phyloP scores from a whole-genome alignment of 2,329 filamentous ascomycete genomes.

The Aspergillus novoparasiticus region DNA sequence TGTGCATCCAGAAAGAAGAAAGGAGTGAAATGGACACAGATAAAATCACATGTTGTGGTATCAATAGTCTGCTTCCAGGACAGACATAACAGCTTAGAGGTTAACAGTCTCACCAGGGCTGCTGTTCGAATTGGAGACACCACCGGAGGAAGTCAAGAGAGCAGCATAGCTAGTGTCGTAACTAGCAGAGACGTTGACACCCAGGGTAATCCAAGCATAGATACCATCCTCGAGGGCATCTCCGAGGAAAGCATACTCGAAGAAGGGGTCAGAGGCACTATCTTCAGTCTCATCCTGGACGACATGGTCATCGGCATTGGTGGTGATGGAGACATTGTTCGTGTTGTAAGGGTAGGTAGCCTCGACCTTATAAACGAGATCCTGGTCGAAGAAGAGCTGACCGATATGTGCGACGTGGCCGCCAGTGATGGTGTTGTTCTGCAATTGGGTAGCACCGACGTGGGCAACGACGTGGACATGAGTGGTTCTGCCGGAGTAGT shows the following conservation, averaged over 20 bases:
- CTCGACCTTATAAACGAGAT: constrained; percentile 54
- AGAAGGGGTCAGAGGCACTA: constrained; percentile 17
- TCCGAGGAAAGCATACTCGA: constrained; percentile 19
- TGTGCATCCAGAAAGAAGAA: not conserved
- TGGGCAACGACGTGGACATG: constrained; percentile 37
- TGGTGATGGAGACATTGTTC: constrained; percentile 18
- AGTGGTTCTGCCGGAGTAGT: constrained; percentile 43
- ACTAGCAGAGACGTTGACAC: constrained; percentile 15
- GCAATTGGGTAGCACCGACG: constrained; percentile 30
- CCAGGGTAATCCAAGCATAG: constrained; percentile 18
- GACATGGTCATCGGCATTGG: constrained; percentile 17
- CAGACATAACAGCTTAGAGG: not conserved
- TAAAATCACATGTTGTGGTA: not conserved
- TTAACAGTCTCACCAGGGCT: not conserved
- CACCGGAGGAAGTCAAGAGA: not conserved
- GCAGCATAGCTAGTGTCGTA: constrained; percentile 11
- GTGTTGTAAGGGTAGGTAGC: constrained; percentile 39
- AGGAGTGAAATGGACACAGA: not conserved
- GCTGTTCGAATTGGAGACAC: not conserved
- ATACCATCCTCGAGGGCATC: constrained; percentile 17
- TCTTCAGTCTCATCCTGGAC: constrained; percentile 16
- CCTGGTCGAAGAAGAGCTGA: constrained; percentile 64
- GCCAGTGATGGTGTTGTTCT: constrained; percentile 44
- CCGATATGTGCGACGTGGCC: constrained; percentile 60
- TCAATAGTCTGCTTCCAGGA: not conserved